Evolutionary conservation across 2,329 filamentous ascomycete genomes (phyloP).

Genomic region (Elsinoe australis): DNA sequence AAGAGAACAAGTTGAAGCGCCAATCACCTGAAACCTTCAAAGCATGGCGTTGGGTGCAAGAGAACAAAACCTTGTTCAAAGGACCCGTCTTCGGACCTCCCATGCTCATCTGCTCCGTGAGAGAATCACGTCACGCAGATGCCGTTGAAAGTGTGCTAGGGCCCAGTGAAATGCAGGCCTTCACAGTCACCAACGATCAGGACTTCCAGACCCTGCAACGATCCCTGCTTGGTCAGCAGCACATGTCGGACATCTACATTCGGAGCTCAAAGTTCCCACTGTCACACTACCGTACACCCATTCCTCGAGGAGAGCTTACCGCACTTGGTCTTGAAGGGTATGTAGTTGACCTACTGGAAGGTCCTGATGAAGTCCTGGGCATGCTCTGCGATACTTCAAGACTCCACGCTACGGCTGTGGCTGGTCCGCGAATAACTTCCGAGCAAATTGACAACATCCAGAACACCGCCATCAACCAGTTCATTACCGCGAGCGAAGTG

Average conservation of each 20-base stretch:
- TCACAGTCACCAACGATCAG: slow-evolving; percentile 66
- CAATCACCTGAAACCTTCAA: slow-evolving; percentile 55
- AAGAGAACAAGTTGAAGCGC: slow-evolving; percentile 56
- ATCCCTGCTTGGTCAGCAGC: slow-evolving; percentile 55
- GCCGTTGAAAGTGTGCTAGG: slow-evolving; percentile 53
- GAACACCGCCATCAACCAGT: slow-evolving; percentile 53
- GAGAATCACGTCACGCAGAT: slow-evolving; percentile 58
- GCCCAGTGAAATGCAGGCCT: slow-evolving; percentile 47
- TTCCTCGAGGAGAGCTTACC: slow-evolving; percentile 49
- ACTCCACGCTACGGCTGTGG: slow-evolving; percentile 62
- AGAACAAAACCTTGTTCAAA: slow-evolving; percentile 61
- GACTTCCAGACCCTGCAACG: slow-evolving; percentile 69
- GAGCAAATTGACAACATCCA: slow-evolving; percentile 61
- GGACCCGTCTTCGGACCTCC: slow-evolving; percentile 74
- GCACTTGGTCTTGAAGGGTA: slow-evolving; percentile 67
- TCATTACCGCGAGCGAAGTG: slow-evolving; percentile 58
- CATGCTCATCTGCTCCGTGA: slow-evolving; percentile 70
- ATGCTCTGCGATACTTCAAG: slow-evolving; percentile 73
- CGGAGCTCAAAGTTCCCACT: slow-evolving; percentile 54
- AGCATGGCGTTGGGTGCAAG: slow-evolving; percentile 76
- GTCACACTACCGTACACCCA: slow-evolving; percentile 47
- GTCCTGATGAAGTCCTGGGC: slow-evolving; percentile 73
- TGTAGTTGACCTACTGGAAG: slow-evolving; percentile 68
- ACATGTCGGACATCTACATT: slow-evolving; percentile 62
- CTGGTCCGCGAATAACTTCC: slow-evolving; percentile 55